A percentile compares a stretch with the other conserved stretches of the same genome.
These are phyloP conservation scores for Acanthamoeba royreba DNA, from an alignment of 208 protist species.

Conservation along the genomic window DNA sequence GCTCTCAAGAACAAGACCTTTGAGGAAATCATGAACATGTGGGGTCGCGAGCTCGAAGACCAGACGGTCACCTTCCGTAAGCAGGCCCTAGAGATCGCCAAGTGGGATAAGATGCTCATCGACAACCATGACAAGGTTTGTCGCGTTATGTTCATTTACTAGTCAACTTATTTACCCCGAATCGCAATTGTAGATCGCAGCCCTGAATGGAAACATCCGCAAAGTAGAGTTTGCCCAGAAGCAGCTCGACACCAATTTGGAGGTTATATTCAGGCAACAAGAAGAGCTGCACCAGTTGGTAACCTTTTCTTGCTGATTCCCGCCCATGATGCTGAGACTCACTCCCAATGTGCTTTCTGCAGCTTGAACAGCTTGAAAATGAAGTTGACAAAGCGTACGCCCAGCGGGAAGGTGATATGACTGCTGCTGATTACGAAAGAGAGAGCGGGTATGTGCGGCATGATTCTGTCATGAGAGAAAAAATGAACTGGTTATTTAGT, in stretches of 20 bases:
- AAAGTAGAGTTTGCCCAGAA: not conserved
- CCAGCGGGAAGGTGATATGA: not conserved
- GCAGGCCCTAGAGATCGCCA: not conserved
- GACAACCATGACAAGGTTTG: not conserved
- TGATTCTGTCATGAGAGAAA: not conserved
- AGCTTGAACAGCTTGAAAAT: not conserved
- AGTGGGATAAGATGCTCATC: not conserved
- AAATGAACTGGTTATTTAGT: too few species aligned
- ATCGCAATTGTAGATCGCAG: not conserved
- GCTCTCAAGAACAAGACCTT: not conserved
- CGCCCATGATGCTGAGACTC: not conserved
- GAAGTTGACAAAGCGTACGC: not conserved
- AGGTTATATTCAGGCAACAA: not conserved
- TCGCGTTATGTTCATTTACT: not conserved
- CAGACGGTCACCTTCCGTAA: not conserved
- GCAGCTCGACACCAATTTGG: not conserved
- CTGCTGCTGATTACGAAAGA: not conserved
- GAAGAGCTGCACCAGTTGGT: not conserved
- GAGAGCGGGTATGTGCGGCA: not conserved
- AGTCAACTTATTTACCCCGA: not conserved
- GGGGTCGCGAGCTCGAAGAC: not conserved
- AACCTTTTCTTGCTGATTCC: not conserved
- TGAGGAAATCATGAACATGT: constrained; percentile 1
- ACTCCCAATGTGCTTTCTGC: not conserved
- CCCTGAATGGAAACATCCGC: not conserved